Percentiles rank a stretch among this genome's conserved stretches.
phyloP scores from a whole-genome alignment of 208 protist genomes.

The Acanthamoeba comandoni region DNA sequence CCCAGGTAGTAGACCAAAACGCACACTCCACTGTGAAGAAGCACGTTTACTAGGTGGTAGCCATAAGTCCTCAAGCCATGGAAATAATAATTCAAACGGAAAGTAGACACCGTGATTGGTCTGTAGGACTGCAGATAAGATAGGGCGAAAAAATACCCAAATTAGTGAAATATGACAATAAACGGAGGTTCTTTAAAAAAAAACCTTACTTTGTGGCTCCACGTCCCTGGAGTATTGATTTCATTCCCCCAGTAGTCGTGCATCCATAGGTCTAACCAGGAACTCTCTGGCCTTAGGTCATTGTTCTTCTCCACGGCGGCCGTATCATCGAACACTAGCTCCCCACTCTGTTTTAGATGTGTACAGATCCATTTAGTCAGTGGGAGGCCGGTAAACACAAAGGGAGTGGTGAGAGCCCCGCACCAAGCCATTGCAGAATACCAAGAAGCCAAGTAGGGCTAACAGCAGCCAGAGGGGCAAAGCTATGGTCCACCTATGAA shows the following conservation, averaged over 20 bases:
- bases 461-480: constrained; percentile 20
- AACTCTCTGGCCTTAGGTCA: background rate
- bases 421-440: constrained; percentile 67
- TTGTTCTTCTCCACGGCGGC: constrained; percentile 38
- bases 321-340: constrained; percentile 61
- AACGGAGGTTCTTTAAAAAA: background rate
- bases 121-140: constrained; percentile 63
- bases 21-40: constrained; percentile 27
- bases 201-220: constrained; percentile 54
- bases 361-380: no score
- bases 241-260: constrained; percentile 74
- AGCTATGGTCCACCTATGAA: no score
- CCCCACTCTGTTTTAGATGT: no score
- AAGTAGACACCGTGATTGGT: constrained; percentile 6
- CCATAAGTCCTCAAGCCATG: constrained; percentile 34
- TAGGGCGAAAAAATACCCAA: background rate
- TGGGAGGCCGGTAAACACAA: no score
- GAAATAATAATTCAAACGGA: constrained; percentile 47
- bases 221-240: constrained; percentile 32
- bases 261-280: background rate
- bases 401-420: no score
- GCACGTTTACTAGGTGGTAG: constrained; percentile 71
- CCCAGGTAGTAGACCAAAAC: constrained; percentile 20
- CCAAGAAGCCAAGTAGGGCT: constrained; percentile 40
- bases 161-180: background rate